Percentiles rank a stretch among this genome's conserved stretches.
Evolutionary conservation across 371 early-diverging fungal species (phyloP).

Genomic region (Circinella minor): DNA sequence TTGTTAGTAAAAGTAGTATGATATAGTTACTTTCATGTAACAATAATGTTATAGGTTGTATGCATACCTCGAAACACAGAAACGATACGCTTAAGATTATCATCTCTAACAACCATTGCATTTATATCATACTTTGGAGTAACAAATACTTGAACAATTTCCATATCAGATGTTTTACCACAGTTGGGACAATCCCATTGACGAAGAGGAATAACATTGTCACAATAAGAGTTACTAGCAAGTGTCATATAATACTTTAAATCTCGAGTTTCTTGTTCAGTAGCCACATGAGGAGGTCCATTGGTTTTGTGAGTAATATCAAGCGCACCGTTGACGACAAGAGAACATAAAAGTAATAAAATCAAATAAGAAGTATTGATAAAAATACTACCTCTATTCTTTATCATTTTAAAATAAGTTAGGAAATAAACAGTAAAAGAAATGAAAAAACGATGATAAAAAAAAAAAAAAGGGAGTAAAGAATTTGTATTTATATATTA

Average conservation of each 20-base stretch:
- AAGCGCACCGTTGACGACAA: neutral
- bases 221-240: slow-evolving; percentile 19
- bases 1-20: too few species aligned
- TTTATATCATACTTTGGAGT: slow-evolving; percentile 17
- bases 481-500: too few species aligned
- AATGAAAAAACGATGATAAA: too few species aligned
- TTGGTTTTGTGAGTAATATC: too few species aligned
- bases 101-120: slow-evolving; percentile 16
- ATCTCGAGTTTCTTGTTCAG: too few species aligned
- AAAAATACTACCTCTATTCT: too few species aligned
- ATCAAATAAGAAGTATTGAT: neutral
- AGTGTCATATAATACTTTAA: slow-evolving; percentile 9
- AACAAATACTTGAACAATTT: slow-evolving; percentile 10
- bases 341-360: neutral
- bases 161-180: slow-evolving; percentile 1
- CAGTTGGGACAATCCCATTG: slow-evolving; percentile 21
- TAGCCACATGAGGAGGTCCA: too few species aligned
- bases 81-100: slow-evolving; percentile 12
- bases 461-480: too few species aligned
- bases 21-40: too few species aligned
- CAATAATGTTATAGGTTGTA: too few species aligned
- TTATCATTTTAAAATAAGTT: too few species aligned
- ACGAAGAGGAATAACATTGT: slow-evolving; percentile 16
- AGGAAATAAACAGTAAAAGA: too few species aligned
- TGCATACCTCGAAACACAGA: slow-evolving; percentile 16